phyloP scores from a whole-genome alignment of 83 land plant species.

The Picea abies region DNA sequence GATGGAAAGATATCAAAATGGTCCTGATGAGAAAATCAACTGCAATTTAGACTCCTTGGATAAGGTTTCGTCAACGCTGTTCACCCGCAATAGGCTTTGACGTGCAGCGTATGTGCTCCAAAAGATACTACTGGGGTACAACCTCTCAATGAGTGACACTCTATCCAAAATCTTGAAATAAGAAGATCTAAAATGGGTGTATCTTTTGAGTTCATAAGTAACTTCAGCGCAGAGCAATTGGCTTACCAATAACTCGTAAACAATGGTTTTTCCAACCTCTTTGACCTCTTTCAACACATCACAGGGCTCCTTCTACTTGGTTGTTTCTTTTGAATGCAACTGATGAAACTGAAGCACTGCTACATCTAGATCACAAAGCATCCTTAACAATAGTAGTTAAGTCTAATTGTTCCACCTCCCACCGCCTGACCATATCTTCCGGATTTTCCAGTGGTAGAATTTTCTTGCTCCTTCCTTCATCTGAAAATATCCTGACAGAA shows the following conservation, averaged over 20 bases:
- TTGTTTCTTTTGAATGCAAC: constrained; percentile 35
- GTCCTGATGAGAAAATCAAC: constrained; percentile 27
- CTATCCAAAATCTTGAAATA: constrained; percentile 68
- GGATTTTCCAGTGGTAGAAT: constrained; percentile 53
- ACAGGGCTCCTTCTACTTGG: constrained; percentile 41
- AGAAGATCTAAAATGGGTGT: constrained; percentile 56
- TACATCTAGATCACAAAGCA: constrained; percentile 85
- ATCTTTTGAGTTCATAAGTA: constrained; percentile 57
- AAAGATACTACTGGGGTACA: constrained; percentile 92
- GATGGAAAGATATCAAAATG: constrained; percentile 29
- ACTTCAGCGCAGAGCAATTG: constrained; percentile 66
- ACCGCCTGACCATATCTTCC: constrained; percentile 87
- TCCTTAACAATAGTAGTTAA: constrained; percentile 80
- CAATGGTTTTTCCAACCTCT: constrained; percentile 86
- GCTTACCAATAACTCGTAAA: constrained; percentile 66
- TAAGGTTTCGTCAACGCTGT: constrained; percentile 12
- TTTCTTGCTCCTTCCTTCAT: constrained; percentile 24
- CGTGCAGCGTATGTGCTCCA: constrained; percentile 57
- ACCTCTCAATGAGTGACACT: constrained; percentile 81
- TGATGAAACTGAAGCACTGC: constrained; percentile 93
- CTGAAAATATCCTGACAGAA: constrained; percentile 26
- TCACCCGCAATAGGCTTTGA: constrained; percentile 28
- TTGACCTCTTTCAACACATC: constrained; percentile 86
- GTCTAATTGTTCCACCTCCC: constrained; percentile 74
- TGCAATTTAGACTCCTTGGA: constrained; percentile 26